Conservation (phyloP, 2,329 filamentous ascomycete species). For the Aspergillus flavus region DNA sequence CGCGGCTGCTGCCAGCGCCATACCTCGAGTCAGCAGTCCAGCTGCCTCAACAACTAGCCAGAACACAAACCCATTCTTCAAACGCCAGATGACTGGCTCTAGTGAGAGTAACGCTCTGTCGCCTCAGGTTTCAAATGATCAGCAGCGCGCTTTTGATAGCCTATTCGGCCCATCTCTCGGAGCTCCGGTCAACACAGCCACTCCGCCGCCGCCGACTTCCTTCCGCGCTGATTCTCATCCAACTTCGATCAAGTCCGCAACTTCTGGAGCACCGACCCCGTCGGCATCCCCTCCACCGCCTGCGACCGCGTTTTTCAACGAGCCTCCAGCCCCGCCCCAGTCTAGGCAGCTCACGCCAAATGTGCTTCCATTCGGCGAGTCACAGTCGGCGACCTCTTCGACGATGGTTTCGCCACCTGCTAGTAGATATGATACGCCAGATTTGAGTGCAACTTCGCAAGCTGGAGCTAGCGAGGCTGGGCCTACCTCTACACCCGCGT, state of each 20-base stretch:
- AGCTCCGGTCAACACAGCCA: conserved; percentile 41
- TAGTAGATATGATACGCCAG: conserved; percentile 59
- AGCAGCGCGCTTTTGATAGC: conserved; percentile 77
- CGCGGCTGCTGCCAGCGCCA: conserved; percentile 37
- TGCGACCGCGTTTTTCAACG: conserved; percentile 26
- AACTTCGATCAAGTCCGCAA: conserved; percentile 46
- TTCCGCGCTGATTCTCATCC: conserved; percentile 60
- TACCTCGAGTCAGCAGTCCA: conserved; percentile 67
- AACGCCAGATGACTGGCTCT: conserved; percentile 55
- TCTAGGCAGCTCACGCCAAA: conserved; percentile 77
- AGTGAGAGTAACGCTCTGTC: conserved; percentile 53
- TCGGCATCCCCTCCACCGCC: conserved; percentile 63
- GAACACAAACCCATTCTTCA: conserved; percentile 94
- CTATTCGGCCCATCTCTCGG: conserved; percentile 75
- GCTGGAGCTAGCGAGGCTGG: conserved; percentile 31
- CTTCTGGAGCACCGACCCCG: conserved; percentile 59
- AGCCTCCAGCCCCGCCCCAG: conserved; percentile 66
- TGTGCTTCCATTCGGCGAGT: conserved; percentile 70
- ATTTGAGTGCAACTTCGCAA: conserved; percentile 49
- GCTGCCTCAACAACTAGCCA: conserved; percentile 62
- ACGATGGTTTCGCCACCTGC: conserved; percentile 75
- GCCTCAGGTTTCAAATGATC: conserved; percentile 45
- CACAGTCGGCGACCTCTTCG: conserved; percentile 74
- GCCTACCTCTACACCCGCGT: conserved; percentile 31
- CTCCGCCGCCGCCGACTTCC: conserved; percentile 57